phyloP scores from a whole-genome alignment of 1,284 basidiomycete species.

The Boletus smithii region DNA sequence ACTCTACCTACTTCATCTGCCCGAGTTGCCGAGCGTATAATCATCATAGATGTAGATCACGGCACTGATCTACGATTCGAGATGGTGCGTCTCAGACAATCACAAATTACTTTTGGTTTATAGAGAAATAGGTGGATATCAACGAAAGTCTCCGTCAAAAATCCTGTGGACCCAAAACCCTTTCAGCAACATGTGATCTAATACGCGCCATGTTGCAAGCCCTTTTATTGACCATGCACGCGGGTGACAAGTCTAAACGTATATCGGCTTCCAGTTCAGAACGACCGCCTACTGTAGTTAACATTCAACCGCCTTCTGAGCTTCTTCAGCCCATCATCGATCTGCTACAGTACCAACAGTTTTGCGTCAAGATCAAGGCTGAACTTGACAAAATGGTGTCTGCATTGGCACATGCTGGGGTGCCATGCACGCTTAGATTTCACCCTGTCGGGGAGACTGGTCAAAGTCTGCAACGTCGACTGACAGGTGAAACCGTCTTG shows the following conservation, averaged over 20 bases:
- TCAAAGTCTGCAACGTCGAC: conserved; percentile 40
- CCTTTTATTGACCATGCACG: conserved; percentile 64
- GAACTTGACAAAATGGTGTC: conserved; percentile 52
- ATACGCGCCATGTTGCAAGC: conserved; percentile 62
- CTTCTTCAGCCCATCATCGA: conserved; percentile 70
- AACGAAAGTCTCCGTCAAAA: conserved; percentile 17
- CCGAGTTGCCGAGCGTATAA: conserved; percentile 69
- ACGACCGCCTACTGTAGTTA: conserved; percentile 16
- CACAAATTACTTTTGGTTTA: conserved; percentile 10
- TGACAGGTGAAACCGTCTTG: conserved; percentile 30
- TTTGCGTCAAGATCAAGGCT: conserved; percentile 56
- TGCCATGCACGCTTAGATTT: conserved; percentile 58
- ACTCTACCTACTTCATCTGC: conserved; percentile 71
- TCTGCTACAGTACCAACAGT: conserved; percentile 70
- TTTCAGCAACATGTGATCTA: conserved; percentile 59
- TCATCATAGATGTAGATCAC: conserved; percentile 69
- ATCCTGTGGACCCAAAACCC: conserved; percentile 10
- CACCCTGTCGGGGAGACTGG: conserved; percentile 66
- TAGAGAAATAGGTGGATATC: conserved; percentile 32
- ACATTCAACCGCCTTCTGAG: conserved; percentile 31
- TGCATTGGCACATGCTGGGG: conserved; percentile 51
- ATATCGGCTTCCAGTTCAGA: conserved; percentile 38
- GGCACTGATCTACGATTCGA: conserved; percentile 64
- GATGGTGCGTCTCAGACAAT: conserved; percentile 23
- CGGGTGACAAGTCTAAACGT: conserved; percentile 47